A percentile compares a stretch with the other conserved stretches of the same genome.
Evolutionary conservation across 208 protist genomes (phyloP).

Genomic region (Crithidia brevicula): DNA sequence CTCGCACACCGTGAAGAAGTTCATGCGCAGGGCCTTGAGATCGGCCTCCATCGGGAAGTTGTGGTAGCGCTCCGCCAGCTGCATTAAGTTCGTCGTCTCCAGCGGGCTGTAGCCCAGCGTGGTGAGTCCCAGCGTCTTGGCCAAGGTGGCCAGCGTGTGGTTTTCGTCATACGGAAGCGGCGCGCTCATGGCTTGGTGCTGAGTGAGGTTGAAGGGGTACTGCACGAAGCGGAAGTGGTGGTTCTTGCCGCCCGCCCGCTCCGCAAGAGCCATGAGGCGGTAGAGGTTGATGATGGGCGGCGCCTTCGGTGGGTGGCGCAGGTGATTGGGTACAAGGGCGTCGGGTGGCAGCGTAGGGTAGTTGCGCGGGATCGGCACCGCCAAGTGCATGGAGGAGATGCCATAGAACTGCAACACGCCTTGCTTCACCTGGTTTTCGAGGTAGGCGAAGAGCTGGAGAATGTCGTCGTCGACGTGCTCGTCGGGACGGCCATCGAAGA

Average conservation of each 20-base stretch:
- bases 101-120: constrained; percentile 83
- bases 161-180: constrained; percentile 84
- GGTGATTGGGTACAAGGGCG: constrained; percentile 79
- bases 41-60: constrained; percentile 88
- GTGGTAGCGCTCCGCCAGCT: constrained; percentile 88
- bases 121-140: constrained; percentile 68
- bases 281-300: constrained; percentile 76
- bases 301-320: constrained; percentile 52
- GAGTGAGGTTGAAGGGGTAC: constrained; percentile 89
- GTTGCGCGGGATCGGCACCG: constrained; percentile 70
- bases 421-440: constrained; percentile 78
- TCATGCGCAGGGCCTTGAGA: constrained; percentile 84
- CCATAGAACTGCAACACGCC: constrained; percentile 90
- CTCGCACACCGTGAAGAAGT: constrained; percentile 88
- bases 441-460: constrained; percentile 79
- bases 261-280: constrained; percentile 67
- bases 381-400: constrained; percentile 76
- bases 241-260: constrained; percentile 56
- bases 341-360: constrained; percentile 78
- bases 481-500: constrained; percentile 79
- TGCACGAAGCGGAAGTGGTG: constrained; percentile 89
- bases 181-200: constrained; percentile 72
- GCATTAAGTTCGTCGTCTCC: constrained; percentile 84
- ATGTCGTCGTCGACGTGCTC: constrained; percentile 83
- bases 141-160: constrained; percentile 78